These are phyloP conservation scores for Salicornia ramosissima DNA, from an alignment of 148 eudicot genomes.

Conservation along the genomic window DNA sequence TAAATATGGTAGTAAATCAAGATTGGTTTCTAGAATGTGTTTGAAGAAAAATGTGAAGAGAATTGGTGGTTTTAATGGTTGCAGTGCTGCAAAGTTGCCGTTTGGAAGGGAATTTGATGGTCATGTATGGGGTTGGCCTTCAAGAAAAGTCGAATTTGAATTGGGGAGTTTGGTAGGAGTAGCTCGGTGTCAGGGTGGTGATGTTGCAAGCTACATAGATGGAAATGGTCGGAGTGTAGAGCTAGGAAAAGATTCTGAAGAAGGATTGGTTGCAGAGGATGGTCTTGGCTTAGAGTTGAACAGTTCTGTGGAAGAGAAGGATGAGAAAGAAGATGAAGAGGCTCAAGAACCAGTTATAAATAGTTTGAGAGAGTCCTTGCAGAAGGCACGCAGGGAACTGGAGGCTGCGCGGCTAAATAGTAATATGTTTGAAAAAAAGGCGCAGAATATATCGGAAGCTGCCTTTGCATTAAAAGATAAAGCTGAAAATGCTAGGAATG, in stretches of 20 bases:
- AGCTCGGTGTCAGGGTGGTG: conserved; percentile 58
- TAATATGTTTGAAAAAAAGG: conserved; percentile 81
- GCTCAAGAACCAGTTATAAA: conserved; percentile 44
- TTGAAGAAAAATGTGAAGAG: conserved; percentile 40
- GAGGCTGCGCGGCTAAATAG: conserved; percentile 76
- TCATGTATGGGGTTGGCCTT: conserved; percentile 24
- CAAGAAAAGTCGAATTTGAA: conserved; percentile 22
- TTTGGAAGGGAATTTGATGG: conserved; percentile 28
- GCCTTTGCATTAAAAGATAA: conserved; percentile 79
- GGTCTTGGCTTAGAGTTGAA: conserved; percentile 27
- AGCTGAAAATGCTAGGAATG: conserved; percentile 64
- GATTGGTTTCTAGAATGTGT: conserved; percentile 27
- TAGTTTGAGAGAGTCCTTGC: conserved; percentile 55
- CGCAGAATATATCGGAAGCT: conserved; percentile 82
- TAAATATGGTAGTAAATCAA: conserved; percentile 34
- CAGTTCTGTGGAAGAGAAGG: conserved; percentile 38
- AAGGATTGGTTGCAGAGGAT: conserved; percentile 26
- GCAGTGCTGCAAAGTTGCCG: conserved; percentile 9
- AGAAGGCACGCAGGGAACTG: conserved; percentile 69
- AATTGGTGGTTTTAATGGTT: conserved; percentile 16
- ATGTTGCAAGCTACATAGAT: conserved; percentile 58
- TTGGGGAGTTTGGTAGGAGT: conserved; percentile 26
- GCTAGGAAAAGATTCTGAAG: conserved; percentile 32
- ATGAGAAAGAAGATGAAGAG: conserved; percentile 39
- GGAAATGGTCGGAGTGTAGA: conserved; percentile 52